Evolutionary conservation across 495 filamentous ascomycete species (phyloP).

Genomic region (Xylaria telfairii): DNA sequence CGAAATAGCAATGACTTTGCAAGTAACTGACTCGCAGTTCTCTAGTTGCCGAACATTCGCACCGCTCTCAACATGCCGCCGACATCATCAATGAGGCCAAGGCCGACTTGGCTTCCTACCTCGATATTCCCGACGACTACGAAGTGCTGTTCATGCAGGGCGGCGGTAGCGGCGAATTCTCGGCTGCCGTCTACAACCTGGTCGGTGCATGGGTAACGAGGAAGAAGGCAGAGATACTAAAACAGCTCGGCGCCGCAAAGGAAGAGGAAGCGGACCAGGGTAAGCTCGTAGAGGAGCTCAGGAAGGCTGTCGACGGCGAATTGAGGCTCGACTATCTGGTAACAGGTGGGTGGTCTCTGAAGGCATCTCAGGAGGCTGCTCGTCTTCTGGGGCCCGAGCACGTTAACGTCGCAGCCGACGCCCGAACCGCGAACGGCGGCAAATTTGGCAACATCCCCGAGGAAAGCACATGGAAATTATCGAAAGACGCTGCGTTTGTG

Average conservation of each 20-base stretch:
- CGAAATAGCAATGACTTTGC: no score
- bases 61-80: conserved; percentile 72
- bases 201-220: conserved; percentile 72
- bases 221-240: neutral
- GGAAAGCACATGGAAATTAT: conserved; percentile 71
- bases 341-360: conserved; percentile 75
- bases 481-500: conserved; percentile 66
- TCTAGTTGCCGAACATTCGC: conserved; percentile 73
- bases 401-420: conserved; percentile 74
- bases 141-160: conserved; percentile 76
- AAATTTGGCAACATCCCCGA: conserved; percentile 78
- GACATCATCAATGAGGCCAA: conserved; percentile 63
- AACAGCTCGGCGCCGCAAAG: conserved; percentile 34
- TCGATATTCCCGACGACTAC: conserved; percentile 71
- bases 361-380: conserved; percentile 76
- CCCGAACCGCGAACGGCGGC: conserved; percentile 66
- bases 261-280: conserved; percentile 17
- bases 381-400: conserved; percentile 69
- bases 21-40: no score
- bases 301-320: no score
- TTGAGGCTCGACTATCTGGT: conserved; percentile 85
- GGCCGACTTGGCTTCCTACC: conserved; percentile 58
- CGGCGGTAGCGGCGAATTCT: conserved; percentile 75
- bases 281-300: conserved; percentile 59
- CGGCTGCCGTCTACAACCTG: conserved; percentile 72